Percentiles rank a stretch among this genome's conserved stretches.
These are phyloP conservation scores for Eucalyptus cloeziana DNA, from an alignment of 345 rosid genomes.

Conservation along the genomic window DNA sequence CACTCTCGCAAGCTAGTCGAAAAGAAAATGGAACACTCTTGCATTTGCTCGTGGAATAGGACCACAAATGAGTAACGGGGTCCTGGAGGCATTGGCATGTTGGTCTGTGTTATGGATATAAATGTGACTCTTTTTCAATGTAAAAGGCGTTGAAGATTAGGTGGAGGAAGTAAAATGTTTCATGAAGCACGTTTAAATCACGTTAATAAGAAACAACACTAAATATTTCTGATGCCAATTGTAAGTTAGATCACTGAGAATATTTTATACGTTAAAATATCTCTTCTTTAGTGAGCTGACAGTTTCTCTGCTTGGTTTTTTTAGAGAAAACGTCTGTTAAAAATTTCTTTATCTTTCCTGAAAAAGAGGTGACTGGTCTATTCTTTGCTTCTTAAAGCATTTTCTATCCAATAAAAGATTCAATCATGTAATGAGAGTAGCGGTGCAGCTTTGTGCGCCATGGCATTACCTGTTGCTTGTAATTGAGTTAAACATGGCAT, in stretches of 20 bases:
- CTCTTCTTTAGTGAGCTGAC: background rate
- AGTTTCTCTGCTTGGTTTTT: background rate
- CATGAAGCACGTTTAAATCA: background rate
- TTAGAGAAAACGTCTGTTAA: background rate
- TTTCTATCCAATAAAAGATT: background rate
- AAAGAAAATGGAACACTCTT: background rate
- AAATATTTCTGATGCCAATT: background rate
- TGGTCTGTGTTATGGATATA: background rate
- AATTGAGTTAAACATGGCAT: background rate
- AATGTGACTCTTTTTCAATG: background rate
- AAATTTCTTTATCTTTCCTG: background rate
- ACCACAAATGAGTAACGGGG: background rate
- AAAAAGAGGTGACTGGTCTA: background rate
- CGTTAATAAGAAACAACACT: background rate
- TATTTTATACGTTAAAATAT: background rate
- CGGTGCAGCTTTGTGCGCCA: background rate
- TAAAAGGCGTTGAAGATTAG: background rate
- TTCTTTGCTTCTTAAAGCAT: background rate
- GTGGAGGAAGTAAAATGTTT: background rate
- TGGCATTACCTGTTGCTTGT: background rate
- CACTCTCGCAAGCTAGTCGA: background rate
- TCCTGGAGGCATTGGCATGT: background rate
- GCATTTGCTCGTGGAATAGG: background rate
- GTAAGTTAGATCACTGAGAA: background rate
- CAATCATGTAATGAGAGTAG: background rate